Percentiles rank a stretch among this genome's conserved stretches.
These are phyloP conservation scores for Alloascoidea hylecoeti DNA, from an alignment of 805 yeast genomes.

Conservation along the genomic window DNA sequence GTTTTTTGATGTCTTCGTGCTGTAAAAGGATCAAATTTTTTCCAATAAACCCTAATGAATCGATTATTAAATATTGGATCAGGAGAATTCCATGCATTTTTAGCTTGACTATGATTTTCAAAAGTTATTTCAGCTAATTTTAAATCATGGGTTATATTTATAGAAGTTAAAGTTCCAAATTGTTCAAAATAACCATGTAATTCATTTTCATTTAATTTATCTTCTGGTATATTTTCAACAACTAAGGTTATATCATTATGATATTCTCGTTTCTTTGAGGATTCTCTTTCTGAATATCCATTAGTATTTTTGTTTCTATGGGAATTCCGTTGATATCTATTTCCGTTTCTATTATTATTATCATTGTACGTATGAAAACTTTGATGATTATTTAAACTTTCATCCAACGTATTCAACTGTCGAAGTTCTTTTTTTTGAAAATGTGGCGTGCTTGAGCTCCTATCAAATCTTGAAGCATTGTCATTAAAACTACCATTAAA, in stretches of 20 bases:
- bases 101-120: slow-evolving; percentile 21
- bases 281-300: too few species aligned
- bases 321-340: too few species aligned
- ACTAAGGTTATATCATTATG: slow-evolving; percentile 16
- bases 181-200: slow-evolving; percentile 22
- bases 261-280: background rate
- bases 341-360: background rate
- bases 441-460: too few species aligned
- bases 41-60: slow-evolving; percentile 32
- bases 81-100: slow-evolving; percentile 27
- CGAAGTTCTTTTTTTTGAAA: background rate
- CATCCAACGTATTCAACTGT: background rate
- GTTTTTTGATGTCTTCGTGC: background rate
- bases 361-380: background rate
- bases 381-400: background rate
- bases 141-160: slow-evolving; percentile 14
- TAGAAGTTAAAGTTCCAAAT: slow-evolving; percentile 22
- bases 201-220: slow-evolving; percentile 20
- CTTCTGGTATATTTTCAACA: slow-evolving; percentile 28
- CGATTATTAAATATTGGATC: slow-evolving; percentile 32
- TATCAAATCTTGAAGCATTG: too few species aligned
- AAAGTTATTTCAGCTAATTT: slow-evolving; percentile 25
- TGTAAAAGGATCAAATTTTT: slow-evolving; percentile 6
- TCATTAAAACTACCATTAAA: too few species aligned
- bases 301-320: too few species aligned